Evolutionary conservation across 306 rosid genomes (phyloP), one percentile per base, ranked within the genome.

Genomic region (Cucurbita moschata): DNA sequence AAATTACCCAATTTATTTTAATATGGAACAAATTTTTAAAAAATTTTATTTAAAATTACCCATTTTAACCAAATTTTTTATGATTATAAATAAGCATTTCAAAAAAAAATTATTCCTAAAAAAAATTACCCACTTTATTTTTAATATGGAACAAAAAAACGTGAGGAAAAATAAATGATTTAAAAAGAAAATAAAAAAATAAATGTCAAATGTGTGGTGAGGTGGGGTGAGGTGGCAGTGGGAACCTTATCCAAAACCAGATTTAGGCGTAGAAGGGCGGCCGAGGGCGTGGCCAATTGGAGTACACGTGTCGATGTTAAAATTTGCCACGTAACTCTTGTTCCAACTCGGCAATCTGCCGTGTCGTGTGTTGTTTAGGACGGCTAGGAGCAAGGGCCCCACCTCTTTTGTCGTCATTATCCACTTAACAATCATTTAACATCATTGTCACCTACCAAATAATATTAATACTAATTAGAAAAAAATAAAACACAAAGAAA

Each of bases 191-290:
- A 61, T 11, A 7, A 61, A 30, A 30, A 5, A 5, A 63, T 12
- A 62, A 39, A 62, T 1, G 57, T 51, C 19, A 56, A 56, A 21
- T 3, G 51, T 7, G 72, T 43, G 72, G 54, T 66, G 72, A 66
- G 72, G 72, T 66, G 72, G 72, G 72, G 54, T 66, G 72, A 66
- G 72, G 72, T 66, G 72, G 72, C 54, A 38, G 39, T 42, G 4
- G 5, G 0, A 21, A 21, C 11, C 40, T 67, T 67, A 67, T 67
- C 72, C 72, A 44, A 67, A 67, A 44, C 1, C 10, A 23, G 72
- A 67, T 67, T 21, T 67, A 11, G 72, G 6, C 21, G 39, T 11
- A 46, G 16, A 67, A 46, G 72, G 55, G 56, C 40, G 72, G 72
- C 72, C 10, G 42, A 67, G 19, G 11, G 7, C 21, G 72, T 7